Evolutionary conservation across 2,329 filamentous ascomycete species (phyloP).

Genomic region (Diaporthe australafricana): DNA sequence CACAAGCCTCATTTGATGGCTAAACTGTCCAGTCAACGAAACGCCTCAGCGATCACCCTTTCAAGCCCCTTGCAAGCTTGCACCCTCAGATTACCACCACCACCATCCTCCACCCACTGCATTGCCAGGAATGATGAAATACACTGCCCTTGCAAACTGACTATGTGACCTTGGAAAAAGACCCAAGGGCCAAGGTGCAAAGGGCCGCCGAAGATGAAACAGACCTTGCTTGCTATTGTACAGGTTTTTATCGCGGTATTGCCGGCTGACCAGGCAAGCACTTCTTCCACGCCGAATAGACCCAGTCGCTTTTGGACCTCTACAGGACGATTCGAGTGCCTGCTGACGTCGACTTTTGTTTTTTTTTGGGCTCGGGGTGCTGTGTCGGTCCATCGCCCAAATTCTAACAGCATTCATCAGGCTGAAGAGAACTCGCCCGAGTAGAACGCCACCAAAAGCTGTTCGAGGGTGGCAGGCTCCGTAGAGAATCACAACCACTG

Average conservation of each 20-base stretch:
- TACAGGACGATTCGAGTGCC: background rate
- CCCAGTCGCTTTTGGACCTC: no score
- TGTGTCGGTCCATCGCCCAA: background rate
- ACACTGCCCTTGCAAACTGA: background rate
- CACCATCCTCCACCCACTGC: background rate
- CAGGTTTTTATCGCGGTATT: background rate
- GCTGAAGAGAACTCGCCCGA: background rate
- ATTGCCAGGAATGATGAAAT: background rate
- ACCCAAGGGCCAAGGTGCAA: background rate
- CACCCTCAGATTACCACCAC: background rate
- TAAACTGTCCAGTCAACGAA: background rate
- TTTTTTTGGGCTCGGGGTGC: no score
- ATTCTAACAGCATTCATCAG: background rate
- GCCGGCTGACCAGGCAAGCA: background rate
- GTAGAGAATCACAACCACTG: background rate
- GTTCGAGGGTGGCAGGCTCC: constrained; percentile 10
- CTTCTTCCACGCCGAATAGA: background rate
- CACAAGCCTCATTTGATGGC: background rate
- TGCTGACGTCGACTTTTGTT: background rate
- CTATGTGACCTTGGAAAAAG: background rate
- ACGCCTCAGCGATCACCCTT: background rate
- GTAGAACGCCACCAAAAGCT: background rate
- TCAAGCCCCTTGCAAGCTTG: background rate
- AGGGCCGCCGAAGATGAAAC: background rate
- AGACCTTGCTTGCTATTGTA: constrained; percentile 22